Base-by-base conservation (phyloP, 495 filamentous ascomycete genomes). In the Emericellopsis terricola region DNA sequence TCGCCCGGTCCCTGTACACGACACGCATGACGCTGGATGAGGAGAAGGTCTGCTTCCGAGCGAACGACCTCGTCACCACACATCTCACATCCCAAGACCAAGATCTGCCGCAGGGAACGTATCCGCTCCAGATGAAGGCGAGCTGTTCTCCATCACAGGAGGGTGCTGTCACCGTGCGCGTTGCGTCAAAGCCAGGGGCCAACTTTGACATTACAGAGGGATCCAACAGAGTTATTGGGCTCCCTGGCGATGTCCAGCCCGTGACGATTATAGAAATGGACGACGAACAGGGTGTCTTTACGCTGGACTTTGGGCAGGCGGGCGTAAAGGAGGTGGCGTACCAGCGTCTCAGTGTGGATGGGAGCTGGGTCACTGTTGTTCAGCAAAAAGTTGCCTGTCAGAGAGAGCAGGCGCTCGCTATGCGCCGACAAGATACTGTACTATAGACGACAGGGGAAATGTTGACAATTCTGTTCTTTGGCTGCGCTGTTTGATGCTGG, bases 241-340 rank as follows among this genome's bases (percentile, higher is more conserved):
- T 24, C 17, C 32, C 32, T 17, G 32, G 32, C 8, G 17, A 34
- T 15, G 19, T 21, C 15, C 9, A 21, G 21, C 17, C 32, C 3
- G 24, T 24, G 15, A 21, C 19, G 15, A 34, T 34, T 21, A n/a
- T n/a, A n/a, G 15, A 24, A 24, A 20, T 21, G 14, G 65, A 64
- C 3, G 50, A 65, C 28, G 65, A 63, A 15, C 62, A 63, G 4
- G 59, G 60, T 3, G 59, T 56, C 1, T 43, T 65, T 31, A 61
- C 64, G 52, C 62, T 60, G 0, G 60, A 62, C 59, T 59, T 52
- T 58, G n/a, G n/a, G n/a, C 41, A 28, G 46, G 41, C 10, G 6
- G 11, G 6, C 23, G 23, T 26, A 11, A 11, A 6, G 23, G 11
- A 26, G 23, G 6, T 26, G 23, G 6, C 23, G 6, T 26, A 26